These are phyloP conservation scores for Cinnamomum micranthum DNA, from an alignment of 164 flowering plant genomes.

Conservation along the genomic window DNA sequence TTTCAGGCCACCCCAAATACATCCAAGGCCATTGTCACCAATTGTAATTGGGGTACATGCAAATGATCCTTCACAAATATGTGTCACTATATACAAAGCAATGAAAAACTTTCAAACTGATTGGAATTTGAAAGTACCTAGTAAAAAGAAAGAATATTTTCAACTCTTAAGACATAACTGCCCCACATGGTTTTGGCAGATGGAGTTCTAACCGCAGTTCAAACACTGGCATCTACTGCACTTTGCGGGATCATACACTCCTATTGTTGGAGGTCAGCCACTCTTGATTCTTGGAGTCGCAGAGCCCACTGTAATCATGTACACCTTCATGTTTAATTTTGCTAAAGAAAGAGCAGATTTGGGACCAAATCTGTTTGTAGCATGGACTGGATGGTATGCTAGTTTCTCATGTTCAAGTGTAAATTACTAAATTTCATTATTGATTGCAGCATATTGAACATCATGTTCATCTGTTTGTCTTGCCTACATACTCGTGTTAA, in stretches of 20 bases:
- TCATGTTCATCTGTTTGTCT: neutral
- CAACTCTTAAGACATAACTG: neutral
- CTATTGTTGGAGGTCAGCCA: slow-evolving; percentile 94
- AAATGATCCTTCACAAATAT: no score
- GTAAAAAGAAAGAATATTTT: no score
- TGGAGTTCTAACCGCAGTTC: slow-evolving; percentile 92
- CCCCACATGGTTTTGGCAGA: slow-evolving; percentile 38
- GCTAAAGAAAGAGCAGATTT: slow-evolving; percentile 78
- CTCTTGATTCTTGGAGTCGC: slow-evolving; percentile 94
- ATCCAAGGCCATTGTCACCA: no score
- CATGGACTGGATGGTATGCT: slow-evolving; percentile 94
- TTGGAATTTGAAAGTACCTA: neutral
- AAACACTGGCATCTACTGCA: slow-evolving; percentile 92
- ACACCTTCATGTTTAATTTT: slow-evolving; percentile 93
- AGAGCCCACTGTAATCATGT: slow-evolving; percentile 99
- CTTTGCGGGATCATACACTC: slow-evolving; percentile 94
- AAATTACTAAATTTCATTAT: neutral
- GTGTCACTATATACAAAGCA: neutral
- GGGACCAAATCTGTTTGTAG: slow-evolving; percentile 77
- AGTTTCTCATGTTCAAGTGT: neutral
- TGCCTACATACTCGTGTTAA: neutral
- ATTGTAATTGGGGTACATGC: neutral
- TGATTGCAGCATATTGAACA: neutral
- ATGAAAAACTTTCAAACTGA: no score
- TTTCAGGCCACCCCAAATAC: neutral